A percentile compares a stretch with the other conserved stretches of the same genome.
These are phyloP conservation scores for Tremellales sp. DNA, from an alignment of 1,284 basidiomycete species.

Conservation along the genomic window DNA sequence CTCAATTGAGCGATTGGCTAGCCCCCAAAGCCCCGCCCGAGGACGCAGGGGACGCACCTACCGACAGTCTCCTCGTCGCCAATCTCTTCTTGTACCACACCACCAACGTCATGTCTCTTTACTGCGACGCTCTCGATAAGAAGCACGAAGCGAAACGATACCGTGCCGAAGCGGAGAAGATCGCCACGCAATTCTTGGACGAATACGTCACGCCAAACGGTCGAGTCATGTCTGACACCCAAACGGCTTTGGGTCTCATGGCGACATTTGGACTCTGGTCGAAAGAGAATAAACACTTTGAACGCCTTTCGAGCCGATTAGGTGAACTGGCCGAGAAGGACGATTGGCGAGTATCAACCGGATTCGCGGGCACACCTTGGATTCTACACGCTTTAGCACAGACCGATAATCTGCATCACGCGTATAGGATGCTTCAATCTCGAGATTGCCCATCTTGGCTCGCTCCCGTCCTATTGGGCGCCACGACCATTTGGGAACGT, in stretches of 20 bases:
- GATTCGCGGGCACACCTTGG: slow-evolving; percentile 30
- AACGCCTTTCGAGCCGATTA: slow-evolving; percentile 13
- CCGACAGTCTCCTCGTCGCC: slow-evolving; percentile 21
- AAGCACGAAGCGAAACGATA: slow-evolving; percentile 14
- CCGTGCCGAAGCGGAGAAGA: no score
- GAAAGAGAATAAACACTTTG: slow-evolving; percentile 2
- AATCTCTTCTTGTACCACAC: no score
- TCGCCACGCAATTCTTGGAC: no score
- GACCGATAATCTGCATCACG: slow-evolving; percentile 17
- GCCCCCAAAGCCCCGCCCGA: slow-evolving; percentile 29
- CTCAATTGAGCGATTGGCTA: no score
- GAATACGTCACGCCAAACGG: slow-evolving; percentile 23
- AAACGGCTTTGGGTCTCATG: slow-evolving; percentile 19
- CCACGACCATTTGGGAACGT: slow-evolving; percentile 36
- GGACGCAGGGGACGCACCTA: slow-evolving; percentile 23
- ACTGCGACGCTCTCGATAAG: no score
- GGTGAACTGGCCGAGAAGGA: slow-evolving; percentile 10
- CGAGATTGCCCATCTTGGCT: slow-evolving; percentile 23
- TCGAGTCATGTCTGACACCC: slow-evolving; percentile 20
- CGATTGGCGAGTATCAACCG: slow-evolving; percentile 20
- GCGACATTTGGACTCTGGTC: slow-evolving; percentile 18
- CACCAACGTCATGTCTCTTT: no score
- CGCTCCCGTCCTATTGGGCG: slow-evolving; percentile 25
- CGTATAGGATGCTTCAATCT: slow-evolving; percentile 34
- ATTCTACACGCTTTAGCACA: slow-evolving; percentile 21